Evolutionary conservation across 257 asterid genomes (phyloP), one percentile per base, ranked within the genome.

Genomic region (Apocynum venetum): DNA sequence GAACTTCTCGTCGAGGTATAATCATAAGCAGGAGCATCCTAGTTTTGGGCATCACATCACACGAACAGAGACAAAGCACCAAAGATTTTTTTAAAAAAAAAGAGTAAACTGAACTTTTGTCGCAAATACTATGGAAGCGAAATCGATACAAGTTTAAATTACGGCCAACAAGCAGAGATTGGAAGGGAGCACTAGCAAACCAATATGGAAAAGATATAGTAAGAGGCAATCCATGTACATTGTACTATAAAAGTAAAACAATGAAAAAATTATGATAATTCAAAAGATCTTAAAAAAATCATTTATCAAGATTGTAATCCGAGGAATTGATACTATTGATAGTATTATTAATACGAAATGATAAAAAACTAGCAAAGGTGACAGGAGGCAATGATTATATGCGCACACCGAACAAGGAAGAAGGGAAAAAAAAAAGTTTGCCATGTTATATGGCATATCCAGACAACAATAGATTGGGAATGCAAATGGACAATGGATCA

Each of bases 11-110:
- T 86, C 40, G 92, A 81, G 10, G 95, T 85, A 69, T 87, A 87
- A 67, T 90, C 97, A 82, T 89, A 87, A 57, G 89, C 80, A 17
- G 88, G 85, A 69, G 89, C 82, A 63, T 80, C 97, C 93, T 87
- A 25, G 53, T 68, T 68, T 43, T 17, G 73, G 53, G 52, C 52
- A 68, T 68, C 36, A 43, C 52, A 67, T 68, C 36, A 43, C 52
- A 67, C 14, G 71, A 65, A 38, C 72, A 67, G 51, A 67, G 8
- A 10, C 73, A 43, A 20, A 41, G 31, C 52, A 44, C 36, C 64
- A 57, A 20, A 8, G n/a, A 25, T 25, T 25, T 25, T 25, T 25
- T 25, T 25, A 25, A 68, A 20, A 25, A 0, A 31, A 63, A 2
- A 0, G 49, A 35, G 25, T 66, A 40, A 17, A 64, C 70, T 12